Evolutionary conservation across 2,329 filamentous ascomycete genomes (phyloP).

Genomic region (Trichophyton simii): DNA sequence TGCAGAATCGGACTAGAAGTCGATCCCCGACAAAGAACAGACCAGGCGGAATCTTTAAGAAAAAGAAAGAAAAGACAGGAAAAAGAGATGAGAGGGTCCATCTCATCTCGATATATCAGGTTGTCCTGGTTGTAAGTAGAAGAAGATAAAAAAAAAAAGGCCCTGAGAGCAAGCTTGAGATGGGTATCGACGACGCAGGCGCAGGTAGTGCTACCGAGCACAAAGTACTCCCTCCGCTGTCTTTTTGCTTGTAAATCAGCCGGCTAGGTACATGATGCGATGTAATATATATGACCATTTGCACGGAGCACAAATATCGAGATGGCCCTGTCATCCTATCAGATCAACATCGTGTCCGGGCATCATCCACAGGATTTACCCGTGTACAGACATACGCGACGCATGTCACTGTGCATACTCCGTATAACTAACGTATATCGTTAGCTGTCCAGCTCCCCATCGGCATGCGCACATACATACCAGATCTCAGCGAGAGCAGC

Average conservation of each 20-base stretch:
- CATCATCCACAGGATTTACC: background rate
- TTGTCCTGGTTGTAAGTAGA: background rate
- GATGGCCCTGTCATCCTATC: background rate
- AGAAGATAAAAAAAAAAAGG: too few relatives aligned
- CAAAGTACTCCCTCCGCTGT: background rate
- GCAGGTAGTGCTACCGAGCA: background rate
- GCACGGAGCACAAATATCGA: background rate
- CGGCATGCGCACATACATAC: background rate
- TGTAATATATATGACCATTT: background rate
- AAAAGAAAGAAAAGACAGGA: background rate
- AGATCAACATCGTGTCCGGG: background rate
- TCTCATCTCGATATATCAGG: background rate
- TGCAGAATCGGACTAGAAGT: background rate
- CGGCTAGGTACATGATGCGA: background rate
- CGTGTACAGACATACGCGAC: background rate
- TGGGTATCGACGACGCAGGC: too few relatives aligned
- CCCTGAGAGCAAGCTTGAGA: too few relatives aligned
- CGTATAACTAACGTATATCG: too few relatives aligned
- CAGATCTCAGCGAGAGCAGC: background rate
- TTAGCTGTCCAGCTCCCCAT: too few relatives aligned
- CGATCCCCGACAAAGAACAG: conserved; percentile 1
- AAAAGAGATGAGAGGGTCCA: background rate
- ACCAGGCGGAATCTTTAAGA: background rate
- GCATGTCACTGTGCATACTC: background rate
- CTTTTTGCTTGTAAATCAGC: background rate